phyloP scores from a whole-genome alignment of 306 rosid genomes.

The Gastrolobium bilobum region DNA sequence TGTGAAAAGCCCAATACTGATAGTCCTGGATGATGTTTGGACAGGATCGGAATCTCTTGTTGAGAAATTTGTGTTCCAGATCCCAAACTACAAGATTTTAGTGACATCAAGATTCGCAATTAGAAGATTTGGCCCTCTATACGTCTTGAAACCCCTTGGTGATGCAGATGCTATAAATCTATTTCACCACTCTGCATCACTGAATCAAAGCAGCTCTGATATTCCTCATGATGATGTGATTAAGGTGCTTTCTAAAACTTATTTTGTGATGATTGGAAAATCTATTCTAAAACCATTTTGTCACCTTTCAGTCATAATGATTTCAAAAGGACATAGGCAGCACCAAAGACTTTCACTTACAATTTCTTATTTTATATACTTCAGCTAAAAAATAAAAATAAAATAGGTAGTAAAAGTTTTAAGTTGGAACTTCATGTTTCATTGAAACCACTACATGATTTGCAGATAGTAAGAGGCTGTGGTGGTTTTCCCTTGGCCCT shows the following conservation, averaged over 20 bases:
- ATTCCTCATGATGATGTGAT: conserved; percentile 42
- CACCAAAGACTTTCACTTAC: too few relatives aligned
- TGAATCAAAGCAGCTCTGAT: conserved; percentile 22
- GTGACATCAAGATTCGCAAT: conserved; percentile 62
- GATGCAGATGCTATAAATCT: conserved; percentile 55
- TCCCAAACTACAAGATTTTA: conserved; percentile 56
- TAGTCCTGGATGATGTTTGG: conserved; percentile 62
- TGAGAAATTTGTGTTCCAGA: conserved; percentile 37
- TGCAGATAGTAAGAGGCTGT: conserved; percentile 67
- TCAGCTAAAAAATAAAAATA: too few relatives aligned
- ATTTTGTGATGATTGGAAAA: too few relatives aligned
- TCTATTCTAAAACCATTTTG: too few relatives aligned
- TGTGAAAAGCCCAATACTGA: conserved; percentile 40
- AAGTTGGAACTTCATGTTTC: too few relatives aligned
- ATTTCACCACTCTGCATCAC: conserved; percentile 50
- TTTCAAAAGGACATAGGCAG: too few relatives aligned
- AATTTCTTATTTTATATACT: too few relatives aligned
- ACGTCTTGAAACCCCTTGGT: conserved; percentile 37
- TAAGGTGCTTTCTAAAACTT: conserved; percentile 48
- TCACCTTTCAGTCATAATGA: too few relatives aligned
- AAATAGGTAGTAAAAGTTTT: too few relatives aligned
- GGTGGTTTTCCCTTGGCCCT: conserved; percentile 70
- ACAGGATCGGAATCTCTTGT: conserved; percentile 32
- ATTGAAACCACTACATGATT: neutral
- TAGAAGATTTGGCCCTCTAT: conserved; percentile 28